Evolutionary conservation across 2,329 filamentous ascomycete genomes (phyloP).

Genomic region (Colletotrichum lentis): DNA sequence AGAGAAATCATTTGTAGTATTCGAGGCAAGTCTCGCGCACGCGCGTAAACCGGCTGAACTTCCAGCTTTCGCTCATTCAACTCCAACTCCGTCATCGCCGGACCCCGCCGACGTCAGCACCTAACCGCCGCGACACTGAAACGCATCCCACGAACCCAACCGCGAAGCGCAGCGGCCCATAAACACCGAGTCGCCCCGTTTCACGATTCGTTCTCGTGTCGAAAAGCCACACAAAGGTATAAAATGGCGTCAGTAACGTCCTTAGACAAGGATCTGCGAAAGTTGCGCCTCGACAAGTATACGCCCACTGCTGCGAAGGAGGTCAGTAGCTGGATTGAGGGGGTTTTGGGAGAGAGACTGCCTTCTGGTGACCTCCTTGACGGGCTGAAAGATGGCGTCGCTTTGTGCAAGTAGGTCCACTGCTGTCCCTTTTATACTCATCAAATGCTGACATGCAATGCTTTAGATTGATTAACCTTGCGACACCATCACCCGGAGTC

Average conservation of each 20-base stretch:
- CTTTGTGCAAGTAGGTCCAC: slow-evolving; percentile 81
- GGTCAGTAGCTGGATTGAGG: slow-evolving; percentile 85
- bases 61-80: background rate
- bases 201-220: background rate
- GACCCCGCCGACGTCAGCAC: slow-evolving; percentile 36
- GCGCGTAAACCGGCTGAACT: slow-evolving; percentile 16
- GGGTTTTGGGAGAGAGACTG: slow-evolving; percentile 76
- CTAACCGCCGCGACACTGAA: slow-evolving; percentile 34
- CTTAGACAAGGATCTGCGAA: slow-evolving; percentile 94
- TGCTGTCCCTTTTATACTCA: background rate
- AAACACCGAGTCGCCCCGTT: background rate
- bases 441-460: slow-evolving; percentile 39
- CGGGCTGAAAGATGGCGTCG: slow-evolving; percentile 86
- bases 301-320: slow-evolving; percentile 90
- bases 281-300: slow-evolving; percentile 90
- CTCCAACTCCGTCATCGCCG: slow-evolving; percentile 33
- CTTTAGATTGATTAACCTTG: slow-evolving; percentile 80
- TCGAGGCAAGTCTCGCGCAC: slow-evolving; percentile 22
- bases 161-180: slow-evolving; percentile 10
- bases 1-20: slow-evolving; percentile 10
- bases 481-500: slow-evolving; percentile 77
- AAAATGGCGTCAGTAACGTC: slow-evolving; percentile 92
- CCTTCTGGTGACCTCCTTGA: slow-evolving; percentile 81
- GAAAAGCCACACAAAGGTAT: slow-evolving; percentile 4
- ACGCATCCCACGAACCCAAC: slow-evolving; percentile 28